Evolutionary conservation across 2,329 filamentous ascomycete species (phyloP).

Genomic region (Microsporum audouinii): DNA sequence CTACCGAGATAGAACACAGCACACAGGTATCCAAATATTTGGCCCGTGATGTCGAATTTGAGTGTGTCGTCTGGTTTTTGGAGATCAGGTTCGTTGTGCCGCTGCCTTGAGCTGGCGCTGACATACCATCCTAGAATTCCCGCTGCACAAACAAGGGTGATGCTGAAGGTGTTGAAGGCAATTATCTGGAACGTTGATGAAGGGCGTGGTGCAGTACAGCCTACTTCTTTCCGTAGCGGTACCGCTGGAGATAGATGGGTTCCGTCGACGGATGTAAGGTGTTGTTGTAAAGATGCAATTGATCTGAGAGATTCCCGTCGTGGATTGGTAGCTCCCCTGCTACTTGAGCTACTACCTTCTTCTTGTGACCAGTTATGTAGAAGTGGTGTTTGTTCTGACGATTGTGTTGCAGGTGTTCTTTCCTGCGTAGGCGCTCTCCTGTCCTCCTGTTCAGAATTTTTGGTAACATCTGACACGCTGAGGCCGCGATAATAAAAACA

Average conservation of each 20-base stretch:
- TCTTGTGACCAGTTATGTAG: constrained; percentile 8
- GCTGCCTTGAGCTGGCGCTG: constrained; percentile 39
- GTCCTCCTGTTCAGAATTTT: neutral
- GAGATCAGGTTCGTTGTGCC: constrained; percentile 14
- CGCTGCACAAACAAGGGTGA: constrained; percentile 71
- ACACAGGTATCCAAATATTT: constrained; percentile 89
- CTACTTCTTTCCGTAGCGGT: constrained; percentile 42
- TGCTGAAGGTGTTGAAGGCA: constrained; percentile 61
- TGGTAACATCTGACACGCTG: constrained; percentile 22
- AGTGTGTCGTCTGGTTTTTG: constrained; percentile 36
- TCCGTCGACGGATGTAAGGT: constrained; percentile 47
- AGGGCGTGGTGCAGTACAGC: constrained; percentile 37
- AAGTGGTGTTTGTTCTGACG: constrained; percentile 18
- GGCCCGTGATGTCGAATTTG: constrained; percentile 63
- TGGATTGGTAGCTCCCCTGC: neutral
- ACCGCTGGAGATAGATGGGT: constrained; percentile 70
- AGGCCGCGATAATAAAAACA: constrained; percentile 96
- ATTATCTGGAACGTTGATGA: constrained; percentile 35
- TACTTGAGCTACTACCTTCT: constrained; percentile 8
- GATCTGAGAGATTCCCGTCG: constrained; percentile 16
- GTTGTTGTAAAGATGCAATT: constrained; percentile 32
- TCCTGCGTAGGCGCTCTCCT: neutral
- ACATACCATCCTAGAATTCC: constrained; percentile 82
- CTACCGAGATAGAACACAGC: constrained; percentile 80
- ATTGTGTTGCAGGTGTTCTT: neutral